These are phyloP conservation scores for Sphaerulina musiva DNA, from an alignment of 2,329 filamentous ascomycete genomes.

Conservation along the genomic window DNA sequence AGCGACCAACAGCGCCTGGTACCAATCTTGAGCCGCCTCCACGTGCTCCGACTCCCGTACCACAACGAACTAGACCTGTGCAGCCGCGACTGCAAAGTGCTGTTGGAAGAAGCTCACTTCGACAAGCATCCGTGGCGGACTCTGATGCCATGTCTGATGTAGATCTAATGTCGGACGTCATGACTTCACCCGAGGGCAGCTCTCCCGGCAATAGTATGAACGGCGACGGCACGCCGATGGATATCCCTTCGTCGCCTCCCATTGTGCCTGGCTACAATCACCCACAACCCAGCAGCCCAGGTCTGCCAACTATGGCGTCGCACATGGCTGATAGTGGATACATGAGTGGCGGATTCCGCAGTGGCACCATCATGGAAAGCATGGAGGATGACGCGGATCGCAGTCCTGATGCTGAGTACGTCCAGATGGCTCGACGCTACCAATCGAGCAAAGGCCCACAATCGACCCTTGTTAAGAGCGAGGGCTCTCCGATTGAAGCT, in stretches of 20 bases:
- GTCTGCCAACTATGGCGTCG: slow-evolving; percentile 48
- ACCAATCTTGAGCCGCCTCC: slow-evolving; percentile 65
- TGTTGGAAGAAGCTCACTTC: slow-evolving; percentile 24
- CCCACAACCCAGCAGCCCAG: slow-evolving; percentile 65
- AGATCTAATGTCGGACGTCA: slow-evolving; percentile 37
- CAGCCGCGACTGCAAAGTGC: slow-evolving; percentile 29
- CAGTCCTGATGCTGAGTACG: slow-evolving; percentile 35
- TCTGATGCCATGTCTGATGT: slow-evolving; percentile 30
- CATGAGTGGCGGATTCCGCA: slow-evolving; percentile 48
- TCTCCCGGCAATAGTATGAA: slow-evolving; percentile 41
- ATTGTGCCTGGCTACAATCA: slow-evolving; percentile 53
- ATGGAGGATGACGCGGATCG: slow-evolving; percentile 51
- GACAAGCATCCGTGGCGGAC: slow-evolving; percentile 29
- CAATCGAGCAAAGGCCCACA: slow-evolving; percentile 22
- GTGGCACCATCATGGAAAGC: slow-evolving; percentile 63
- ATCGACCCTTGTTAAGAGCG: slow-evolving; percentile 26
- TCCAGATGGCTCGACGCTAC: slow-evolving; percentile 33
- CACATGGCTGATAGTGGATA: slow-evolving; percentile 63
- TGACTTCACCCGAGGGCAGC: slow-evolving; percentile 44
- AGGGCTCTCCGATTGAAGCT: slow-evolving; percentile 19
- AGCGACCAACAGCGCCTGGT: slow-evolving; percentile 42
- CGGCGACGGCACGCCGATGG: slow-evolving; percentile 62
- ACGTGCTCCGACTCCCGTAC: slow-evolving; percentile 70
- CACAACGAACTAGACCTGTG: slow-evolving; percentile 40
- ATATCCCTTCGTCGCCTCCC: slow-evolving; percentile 86